Evolutionary conservation across 306 rosid genomes (phyloP), one percentile per base, ranked within the genome.

Genomic region (Gastrolobium villosum): DNA sequence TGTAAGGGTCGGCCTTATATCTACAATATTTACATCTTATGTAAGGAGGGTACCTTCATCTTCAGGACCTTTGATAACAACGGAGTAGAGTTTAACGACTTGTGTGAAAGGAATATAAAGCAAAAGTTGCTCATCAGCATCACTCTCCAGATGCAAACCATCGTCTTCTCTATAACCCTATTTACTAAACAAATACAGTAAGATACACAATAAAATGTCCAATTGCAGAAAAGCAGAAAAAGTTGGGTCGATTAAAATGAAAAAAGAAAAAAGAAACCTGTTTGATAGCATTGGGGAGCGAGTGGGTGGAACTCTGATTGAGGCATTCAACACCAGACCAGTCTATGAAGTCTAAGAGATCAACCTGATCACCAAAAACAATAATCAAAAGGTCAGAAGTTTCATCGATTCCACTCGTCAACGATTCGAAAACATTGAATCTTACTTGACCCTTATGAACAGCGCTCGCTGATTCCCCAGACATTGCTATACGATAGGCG

Each of bases 131-230:
- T 95, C 99, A 79, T 95, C 99, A 0, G 99, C 98, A 85, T 93
- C 99, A 81, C 99, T 95, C 86, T 93, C 96, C 78, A 95, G 83
- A 88, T 83, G 87, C 90, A 95, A 90, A 70, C 92, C 91, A 41
- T 95, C 99, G 76, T 95, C 93, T 62, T 95, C 97, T 88, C 99
- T 89, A 59, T 94, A 95, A 75, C 96, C 96, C 99, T 93, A 72
- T 41, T 83, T 66, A 43, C 26, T 7, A 53, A 52, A 15, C 10
- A 72, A 76, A 77, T 20, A 74, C 72, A 73, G 36, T 43, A 67
- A 81, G 52, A 68, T 28, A 67, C 53, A 59, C 41, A 49, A 6
- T 44, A 9, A 37, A 34, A n/a, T 5, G 60, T 9, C 48, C 9
- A 43, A 37, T 32, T 72, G 1, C 2, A 8, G 52, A 59, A 80